Evolutionary conservation across 2,329 filamentous ascomycete species (phyloP), one percentile per base, ranked within the genome.

Genomic region (Sclerotinia subarctica): DNA sequence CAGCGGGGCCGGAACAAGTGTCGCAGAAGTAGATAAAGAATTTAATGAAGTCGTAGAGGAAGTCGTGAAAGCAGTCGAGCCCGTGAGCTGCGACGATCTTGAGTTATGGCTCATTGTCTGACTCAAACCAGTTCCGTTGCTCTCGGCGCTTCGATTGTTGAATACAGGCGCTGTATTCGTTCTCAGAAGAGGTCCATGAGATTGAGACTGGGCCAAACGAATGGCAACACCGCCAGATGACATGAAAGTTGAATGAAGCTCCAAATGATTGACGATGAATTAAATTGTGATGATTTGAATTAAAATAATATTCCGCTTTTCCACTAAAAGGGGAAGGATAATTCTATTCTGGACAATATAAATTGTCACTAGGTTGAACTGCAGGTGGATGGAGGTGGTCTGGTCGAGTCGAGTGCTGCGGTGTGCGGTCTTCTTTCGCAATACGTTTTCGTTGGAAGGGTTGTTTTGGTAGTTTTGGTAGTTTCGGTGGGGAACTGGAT

Each of bases 1-100:
- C 64, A 65, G 69, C 64, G 79, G 79, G 21, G 80, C 79, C 58
- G 78, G 68, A 62, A 77, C 74, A 64, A 78, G 69, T n/a, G 78
- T 78, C 59, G 72, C 69, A 42, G 74, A 75, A 64, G 74, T 77
- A 42, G 70, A 72, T 72, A 76, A 74, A 35, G 75, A 74, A 35
- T 76, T 75, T n/a, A 78, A 69, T 24, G 77, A 77, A 17, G 75
- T 76, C 60, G 75, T 71, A 4, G 76, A 77, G 47, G 75, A 74
- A 17, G 77, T 75, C 15, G 82, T 81, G 76, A 82, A 84, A 64
- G 82, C 82, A 44, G 86, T 87, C 70, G 86, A 83, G 78, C 86
- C 86, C 68, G 87, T 88, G 70, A 89, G 81, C 80, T 88, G 86
- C 78, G 86, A 89, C 70, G 82, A 82, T 76, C 87, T 82, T 71